A percentile compares a stretch with the other conserved stretches of the same genome.
Evolutionary conservation across 768 basidiomycete genomes (phyloP).

Genomic region (Cyclocybe aegerita): DNA sequence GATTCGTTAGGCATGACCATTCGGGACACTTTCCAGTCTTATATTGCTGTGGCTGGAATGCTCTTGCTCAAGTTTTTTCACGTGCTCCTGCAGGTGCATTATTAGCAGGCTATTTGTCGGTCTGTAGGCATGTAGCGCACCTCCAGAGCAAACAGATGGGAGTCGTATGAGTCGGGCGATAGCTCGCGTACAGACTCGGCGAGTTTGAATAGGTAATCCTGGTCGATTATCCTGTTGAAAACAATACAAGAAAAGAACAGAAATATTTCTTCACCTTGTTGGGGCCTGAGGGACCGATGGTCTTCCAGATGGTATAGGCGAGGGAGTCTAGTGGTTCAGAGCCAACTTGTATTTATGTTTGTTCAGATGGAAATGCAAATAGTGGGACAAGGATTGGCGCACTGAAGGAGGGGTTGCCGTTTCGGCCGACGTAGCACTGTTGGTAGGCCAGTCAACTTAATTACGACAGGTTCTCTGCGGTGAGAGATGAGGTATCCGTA

Average conservation of each 20-base stretch:
- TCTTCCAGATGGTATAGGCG: slow-evolving; percentile 67
- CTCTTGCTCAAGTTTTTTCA: too few species aligned
- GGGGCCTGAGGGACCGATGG: slow-evolving; percentile 82
- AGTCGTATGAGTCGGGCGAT: slow-evolving; percentile 71
- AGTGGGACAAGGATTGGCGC: slow-evolving; percentile 16
- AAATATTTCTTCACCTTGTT: slow-evolving; percentile 64
- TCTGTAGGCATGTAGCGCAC: slow-evolving; percentile 33
- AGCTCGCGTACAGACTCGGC: slow-evolving; percentile 72
- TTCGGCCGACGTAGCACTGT: slow-evolving; percentile 85
- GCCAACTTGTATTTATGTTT: slow-evolving; percentile 53
- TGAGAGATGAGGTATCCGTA: slow-evolving; percentile 26
- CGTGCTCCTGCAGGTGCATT: too few species aligned
- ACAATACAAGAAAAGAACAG: neutral
- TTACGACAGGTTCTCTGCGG: too few species aligned
- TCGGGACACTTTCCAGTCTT: too few species aligned
- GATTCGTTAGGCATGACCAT: too few species aligned
- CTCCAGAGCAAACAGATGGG: slow-evolving; percentile 77
- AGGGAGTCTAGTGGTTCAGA: slow-evolving; percentile 74
- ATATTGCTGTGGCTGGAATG: too few species aligned
- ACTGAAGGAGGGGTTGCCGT: slow-evolving; percentile 91
- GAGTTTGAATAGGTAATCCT: slow-evolving; percentile 89
- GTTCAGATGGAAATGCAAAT: neutral
- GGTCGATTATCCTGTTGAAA: neutral
- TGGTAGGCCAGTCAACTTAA: neutral
- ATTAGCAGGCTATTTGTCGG: neutral